phyloP scores from a whole-genome alignment of 495 filamentous ascomycete species.

The Tuber magnatum region DNA sequence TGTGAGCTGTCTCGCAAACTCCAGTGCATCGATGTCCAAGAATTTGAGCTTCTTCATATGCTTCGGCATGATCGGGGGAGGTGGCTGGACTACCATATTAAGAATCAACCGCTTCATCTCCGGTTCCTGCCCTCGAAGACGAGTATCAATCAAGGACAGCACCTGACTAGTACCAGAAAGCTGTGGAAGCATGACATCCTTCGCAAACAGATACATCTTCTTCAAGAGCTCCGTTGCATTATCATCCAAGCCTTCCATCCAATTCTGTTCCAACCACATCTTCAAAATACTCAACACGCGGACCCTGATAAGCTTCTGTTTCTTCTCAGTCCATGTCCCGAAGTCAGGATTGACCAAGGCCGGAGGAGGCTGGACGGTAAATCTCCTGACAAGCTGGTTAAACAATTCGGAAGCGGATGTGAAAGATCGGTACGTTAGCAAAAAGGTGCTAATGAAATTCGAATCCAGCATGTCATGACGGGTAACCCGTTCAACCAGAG shows the following conservation, averaged over 20 bases:
- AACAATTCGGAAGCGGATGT: constrained; percentile 85
- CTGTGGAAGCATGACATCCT: constrained; percentile 84
- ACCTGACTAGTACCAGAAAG: constrained; percentile 77
- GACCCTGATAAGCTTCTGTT: constrained; percentile 92
- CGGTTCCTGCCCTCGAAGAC: constrained; percentile 76
- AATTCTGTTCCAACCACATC: constrained; percentile 95
- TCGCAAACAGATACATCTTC: constrained; percentile 81
- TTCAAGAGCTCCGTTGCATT: constrained; percentile 75
- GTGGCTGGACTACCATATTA: constrained; percentile 69
- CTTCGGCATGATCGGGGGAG: constrained; percentile 87
- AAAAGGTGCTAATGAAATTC: constrained; percentile 95
- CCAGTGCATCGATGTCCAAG: constrained; percentile 88
- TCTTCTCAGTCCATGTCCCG: constrained; percentile 82
- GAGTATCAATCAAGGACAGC: constrained; percentile 76
- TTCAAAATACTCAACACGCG: constrained; percentile 95
- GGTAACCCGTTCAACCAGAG: constrained; percentile 91
- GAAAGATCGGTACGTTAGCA: constrained; percentile 93
- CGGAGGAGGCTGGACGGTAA: constrained; percentile 86
- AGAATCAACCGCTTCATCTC: constrained; percentile 79
- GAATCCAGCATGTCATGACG: constrained; percentile 91
- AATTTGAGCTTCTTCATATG: constrained; percentile 99
- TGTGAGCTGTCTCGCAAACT: constrained; percentile 92
- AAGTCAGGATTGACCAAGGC: constrained; percentile 68
- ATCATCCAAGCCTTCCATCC: constrained; percentile 91
- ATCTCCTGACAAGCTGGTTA: constrained; percentile 81